phyloP scores from a whole-genome alignment of 192 early-diverging fungal genomes.

The Chytriomyces hyalinus region DNA sequence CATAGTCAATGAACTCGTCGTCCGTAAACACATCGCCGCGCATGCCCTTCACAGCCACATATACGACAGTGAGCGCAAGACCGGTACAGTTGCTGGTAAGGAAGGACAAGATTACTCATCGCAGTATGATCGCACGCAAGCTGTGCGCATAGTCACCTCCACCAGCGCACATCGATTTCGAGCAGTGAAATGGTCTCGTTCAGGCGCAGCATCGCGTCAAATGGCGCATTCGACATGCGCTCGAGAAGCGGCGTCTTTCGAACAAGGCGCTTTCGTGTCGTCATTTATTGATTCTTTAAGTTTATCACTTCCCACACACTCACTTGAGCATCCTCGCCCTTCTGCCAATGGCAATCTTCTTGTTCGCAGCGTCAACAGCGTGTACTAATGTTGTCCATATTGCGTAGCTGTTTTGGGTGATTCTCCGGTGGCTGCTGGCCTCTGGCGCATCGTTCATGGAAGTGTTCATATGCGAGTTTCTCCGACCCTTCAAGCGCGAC shows the following conservation, averaged over 20 bases:
- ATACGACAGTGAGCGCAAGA: neutral
- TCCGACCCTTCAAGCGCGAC: neutral
- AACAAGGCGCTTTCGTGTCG: neutral
- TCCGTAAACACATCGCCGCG: slow-evolving; percentile 28
- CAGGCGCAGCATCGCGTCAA: neutral
- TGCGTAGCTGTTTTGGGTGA: neutral
- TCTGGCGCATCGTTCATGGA: slow-evolving; percentile 1
- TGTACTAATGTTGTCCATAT: no score
- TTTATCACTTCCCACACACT: no score
- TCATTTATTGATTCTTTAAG: no score
- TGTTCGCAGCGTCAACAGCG: neutral
- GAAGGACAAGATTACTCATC: no score
- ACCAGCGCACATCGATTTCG: neutral
- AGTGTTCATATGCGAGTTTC: neutral
- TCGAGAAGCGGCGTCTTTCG: slow-evolving; percentile 1
- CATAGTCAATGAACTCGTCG: slow-evolving; percentile 27
- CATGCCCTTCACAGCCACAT: slow-evolving; percentile 5
- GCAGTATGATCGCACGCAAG: no score
- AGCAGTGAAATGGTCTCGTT: neutral
- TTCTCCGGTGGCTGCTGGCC: neutral
- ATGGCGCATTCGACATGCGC: neutral
- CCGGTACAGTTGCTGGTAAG: neutral
- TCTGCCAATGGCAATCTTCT: neutral
- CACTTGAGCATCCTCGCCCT: neutral
- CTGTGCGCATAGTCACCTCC: neutral